Base-by-base conservation (phyloP, 139 green algal species). In the Chlamydomonas sphaeroides region DNA sequence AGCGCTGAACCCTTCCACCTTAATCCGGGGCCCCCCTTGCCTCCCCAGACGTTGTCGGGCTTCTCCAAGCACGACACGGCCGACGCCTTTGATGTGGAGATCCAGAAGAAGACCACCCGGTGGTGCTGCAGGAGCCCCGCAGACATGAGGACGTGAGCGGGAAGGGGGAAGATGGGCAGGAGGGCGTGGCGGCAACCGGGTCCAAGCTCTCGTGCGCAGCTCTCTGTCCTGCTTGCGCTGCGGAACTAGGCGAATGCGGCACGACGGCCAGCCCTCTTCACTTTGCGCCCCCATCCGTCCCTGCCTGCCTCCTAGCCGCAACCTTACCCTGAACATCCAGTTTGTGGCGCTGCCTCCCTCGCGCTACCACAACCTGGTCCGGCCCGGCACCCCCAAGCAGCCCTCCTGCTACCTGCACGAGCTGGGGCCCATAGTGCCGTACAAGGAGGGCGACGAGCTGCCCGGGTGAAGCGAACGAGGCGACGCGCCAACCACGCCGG, bases 41-140 rank as follows among this genome's bases (percentile, higher is more conserved):
- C 72, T 15, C n/a, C 18, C 26, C 36, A 38, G 38, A 68, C 56
- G 72, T 38, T 80, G 53, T 42, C 36, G 56, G 56, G 57, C 8
- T 80, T 80, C 30, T 23, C 30, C 30, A 61, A 45, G 8, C 3
- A 26, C 8, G 61, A 70, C 8, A 80, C 74, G 59, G 2, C 10
- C 17, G 30, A 23, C n/a, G 28, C 65, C 42, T 84, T 33, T 65
- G 77, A 84, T 49, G n/a, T 1, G 26, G 65, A 67, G 65, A 84
- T 84, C 65, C 65, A 74, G 65, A 76, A 65, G 65, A 35, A 36
- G 42, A 65, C 72, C n/a, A 57, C 77, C 26, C 20, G 68, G 49
- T 84, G 77, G 77, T 84, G 77, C 63, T 84, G 77, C 77, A 48
- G 77, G 5, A 61, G 33, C 33, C 77, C 65, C 32, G 32, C 35